Base-by-base conservation (phyloP, 2,329 filamentous ascomycete genomes). In the Onygenales sp. region DNA sequence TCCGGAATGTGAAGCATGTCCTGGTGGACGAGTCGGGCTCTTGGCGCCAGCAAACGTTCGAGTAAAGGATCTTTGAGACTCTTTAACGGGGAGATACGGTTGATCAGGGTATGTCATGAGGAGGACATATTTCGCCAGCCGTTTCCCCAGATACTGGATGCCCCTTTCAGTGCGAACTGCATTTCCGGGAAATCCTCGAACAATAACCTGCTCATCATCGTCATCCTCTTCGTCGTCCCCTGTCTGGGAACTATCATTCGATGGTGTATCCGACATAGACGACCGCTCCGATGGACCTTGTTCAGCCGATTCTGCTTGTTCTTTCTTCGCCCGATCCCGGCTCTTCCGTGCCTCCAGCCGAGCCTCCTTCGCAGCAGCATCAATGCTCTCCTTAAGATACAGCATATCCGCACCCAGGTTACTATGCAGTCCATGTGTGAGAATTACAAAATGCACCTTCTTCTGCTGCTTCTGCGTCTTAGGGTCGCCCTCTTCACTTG, bases 331-430 rank as follows among this genome's bases (percentile, higher is more conserved):
- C 63, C 64, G 72, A 65, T 64, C 74, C 69, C 54, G 46, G 74
- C 76, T 60, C 77, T 81, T 77, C 66, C 78, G 84, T 39, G 84
- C 82, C 67, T 88, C 85, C 49, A 82, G 73, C 61, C 85, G 84
- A 32, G 88, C 86, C 65, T 92, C 83, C 61, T 77, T 85, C 3
- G 85, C 86, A 2, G 88, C 84, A 32, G 84, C 83, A 72, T 98
- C 93, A 57, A 98, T 97, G 69, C 89, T 95, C 71, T 98, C 93
- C 66, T 98, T 98, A 68, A 98, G 73, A 66, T 88, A 98, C 17
- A 98, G 76, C 93, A 98, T 95, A 67, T 98, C 93, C 21, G 90
- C 87, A 5, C 93, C 89, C 10, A 96, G 78, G 67, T 98, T 98
- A 70, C 92, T 95, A 69, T 98, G 93, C 58, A 98, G 71, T 0